Evolutionary conservation across 2,329 filamentous ascomycete species (phyloP).

Genomic region (Coniochaeta ligniaria): DNA sequence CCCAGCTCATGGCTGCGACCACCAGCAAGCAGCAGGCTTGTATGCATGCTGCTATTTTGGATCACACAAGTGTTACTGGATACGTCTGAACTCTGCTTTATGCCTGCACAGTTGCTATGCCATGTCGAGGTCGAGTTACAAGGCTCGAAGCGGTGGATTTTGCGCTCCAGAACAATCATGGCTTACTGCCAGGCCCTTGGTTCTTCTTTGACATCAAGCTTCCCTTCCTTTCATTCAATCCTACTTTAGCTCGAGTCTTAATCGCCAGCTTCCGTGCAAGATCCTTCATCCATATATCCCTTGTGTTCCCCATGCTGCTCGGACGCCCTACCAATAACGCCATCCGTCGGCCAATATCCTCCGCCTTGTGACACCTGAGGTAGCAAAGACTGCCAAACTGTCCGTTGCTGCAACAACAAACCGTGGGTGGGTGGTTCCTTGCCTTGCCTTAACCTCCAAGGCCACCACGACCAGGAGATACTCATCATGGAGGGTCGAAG

Average conservation of each 20-base stretch:
- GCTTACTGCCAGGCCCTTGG: not conserved
- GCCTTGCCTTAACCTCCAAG: not conserved
- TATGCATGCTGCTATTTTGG: not conserved
- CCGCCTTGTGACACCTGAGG: not conserved
- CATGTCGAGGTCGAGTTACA: not conserved
- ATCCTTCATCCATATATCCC: not conserved
- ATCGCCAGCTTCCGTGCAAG: not conserved
- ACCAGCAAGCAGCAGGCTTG: not conserved
- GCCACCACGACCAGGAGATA: not conserved
- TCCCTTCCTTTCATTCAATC: not conserved
- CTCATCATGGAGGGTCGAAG: constrained; percentile 3
- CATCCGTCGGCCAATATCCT: not conserved
- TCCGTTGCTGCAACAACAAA: not conserved
- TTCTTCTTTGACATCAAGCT: not conserved
- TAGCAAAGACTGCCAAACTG: not conserved
- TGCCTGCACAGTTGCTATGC: not conserved
- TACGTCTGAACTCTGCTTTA: not conserved
- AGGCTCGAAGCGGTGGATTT: not conserved
- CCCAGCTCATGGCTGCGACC: not conserved
- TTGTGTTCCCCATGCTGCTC: not conserved
- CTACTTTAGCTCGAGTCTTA: not conserved
- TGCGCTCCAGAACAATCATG: not conserved
- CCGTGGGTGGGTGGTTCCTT: not conserved
- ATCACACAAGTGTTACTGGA: not conserved
- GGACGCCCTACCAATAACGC: not conserved